phyloP scores from a whole-genome alignment of 192 early-diverging fungal species.

The Gonapodya sp. region DNA sequence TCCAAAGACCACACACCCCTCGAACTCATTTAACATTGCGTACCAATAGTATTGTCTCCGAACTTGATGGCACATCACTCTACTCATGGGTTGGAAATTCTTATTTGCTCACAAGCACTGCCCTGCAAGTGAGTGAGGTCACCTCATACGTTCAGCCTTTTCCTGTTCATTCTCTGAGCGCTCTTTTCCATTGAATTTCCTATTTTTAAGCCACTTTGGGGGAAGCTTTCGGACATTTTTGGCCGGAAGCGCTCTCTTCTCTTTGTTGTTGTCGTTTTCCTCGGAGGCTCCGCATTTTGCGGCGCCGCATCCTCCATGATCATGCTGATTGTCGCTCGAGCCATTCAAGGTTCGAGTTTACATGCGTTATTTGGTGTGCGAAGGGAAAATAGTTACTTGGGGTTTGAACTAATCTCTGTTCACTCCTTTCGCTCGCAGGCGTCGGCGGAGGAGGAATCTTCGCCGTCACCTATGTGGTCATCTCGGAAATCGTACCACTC shows the following conservation, averaged over 20 bases:
- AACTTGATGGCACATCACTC: background rate
- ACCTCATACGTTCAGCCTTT: background rate
- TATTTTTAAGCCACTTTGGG: slow-evolving; percentile 30
- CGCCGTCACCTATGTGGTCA: background rate
- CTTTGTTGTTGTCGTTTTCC: slow-evolving; percentile 21
- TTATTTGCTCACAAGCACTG: background rate
- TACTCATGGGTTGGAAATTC: background rate
- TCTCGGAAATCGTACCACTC: slow-evolving; percentile 6
- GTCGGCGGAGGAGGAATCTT: slow-evolving; percentile 3
- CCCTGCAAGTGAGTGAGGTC: background rate
- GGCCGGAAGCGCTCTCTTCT: slow-evolving; percentile 24
- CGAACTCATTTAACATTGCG: background rate
- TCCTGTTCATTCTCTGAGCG: background rate
- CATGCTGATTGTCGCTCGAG: slow-evolving; percentile 22
- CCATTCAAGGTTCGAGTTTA: slow-evolving; percentile 22
- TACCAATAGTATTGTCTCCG: background rate
- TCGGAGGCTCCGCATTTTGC: slow-evolving; percentile 26
- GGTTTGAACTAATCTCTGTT: background rate
- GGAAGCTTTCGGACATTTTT: slow-evolving; percentile 33
- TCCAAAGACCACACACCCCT: background rate
- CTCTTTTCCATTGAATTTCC: background rate
- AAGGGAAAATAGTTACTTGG: too few relatives aligned
- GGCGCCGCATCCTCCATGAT: slow-evolving; percentile 26
- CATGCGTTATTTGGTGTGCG: too few relatives aligned
- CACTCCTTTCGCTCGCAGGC: background rate